Conservation (phyloP, 1,284 basidiomycete genomes). For the Leucocoprinus gongylophorus region DNA sequence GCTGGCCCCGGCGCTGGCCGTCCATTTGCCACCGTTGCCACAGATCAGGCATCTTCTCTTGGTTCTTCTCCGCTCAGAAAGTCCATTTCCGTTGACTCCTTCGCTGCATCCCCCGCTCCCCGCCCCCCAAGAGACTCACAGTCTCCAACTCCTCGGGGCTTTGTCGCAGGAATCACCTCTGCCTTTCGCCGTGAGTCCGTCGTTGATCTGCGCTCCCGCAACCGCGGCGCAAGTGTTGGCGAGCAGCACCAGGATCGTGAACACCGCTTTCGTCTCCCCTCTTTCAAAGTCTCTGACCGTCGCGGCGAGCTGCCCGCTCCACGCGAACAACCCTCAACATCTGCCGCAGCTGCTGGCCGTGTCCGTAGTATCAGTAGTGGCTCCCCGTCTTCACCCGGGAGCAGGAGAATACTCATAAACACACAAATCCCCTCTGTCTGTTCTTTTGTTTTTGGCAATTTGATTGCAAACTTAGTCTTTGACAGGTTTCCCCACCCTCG, state of each 20-base stretch:
- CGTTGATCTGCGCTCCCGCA: slow-evolving; percentile 30
- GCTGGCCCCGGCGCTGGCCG: slow-evolving; percentile 15
- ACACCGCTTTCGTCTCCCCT: slow-evolving; percentile 31
- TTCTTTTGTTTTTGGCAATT: not conserved
- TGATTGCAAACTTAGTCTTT: not conserved
- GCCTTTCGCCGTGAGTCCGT: slow-evolving; percentile 8
- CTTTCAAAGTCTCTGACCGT: slow-evolving; percentile 33
- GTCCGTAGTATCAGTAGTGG: slow-evolving; percentile 54
- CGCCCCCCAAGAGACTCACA: slow-evolving; percentile 3
- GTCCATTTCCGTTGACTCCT: slow-evolving; percentile 70
- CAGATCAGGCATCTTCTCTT: slow-evolving; percentile 20
- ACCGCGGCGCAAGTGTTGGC: slow-evolving; percentile 50
- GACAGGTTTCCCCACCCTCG: slow-evolving; percentile 10
- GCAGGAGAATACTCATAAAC: slow-evolving; percentile 34
- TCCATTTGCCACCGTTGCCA: slow-evolving; percentile 26
- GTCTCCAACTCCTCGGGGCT: not conserved
- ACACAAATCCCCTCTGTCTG: slow-evolving; percentile 31
- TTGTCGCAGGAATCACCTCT: slow-evolving; percentile 8
- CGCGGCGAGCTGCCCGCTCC: slow-evolving; percentile 51
- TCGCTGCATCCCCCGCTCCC: slow-evolving; percentile 35
- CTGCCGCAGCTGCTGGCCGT: slow-evolving; percentile 19
- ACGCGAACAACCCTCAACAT: slow-evolving; percentile 34
- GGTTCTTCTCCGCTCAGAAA: slow-evolving; percentile 29
- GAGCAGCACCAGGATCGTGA: slow-evolving; percentile 47
- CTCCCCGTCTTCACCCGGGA: slow-evolving; percentile 29